Evolutionary conservation across 306 rosid species (phyloP).

Genomic region (Vigna nakashimae): DNA sequence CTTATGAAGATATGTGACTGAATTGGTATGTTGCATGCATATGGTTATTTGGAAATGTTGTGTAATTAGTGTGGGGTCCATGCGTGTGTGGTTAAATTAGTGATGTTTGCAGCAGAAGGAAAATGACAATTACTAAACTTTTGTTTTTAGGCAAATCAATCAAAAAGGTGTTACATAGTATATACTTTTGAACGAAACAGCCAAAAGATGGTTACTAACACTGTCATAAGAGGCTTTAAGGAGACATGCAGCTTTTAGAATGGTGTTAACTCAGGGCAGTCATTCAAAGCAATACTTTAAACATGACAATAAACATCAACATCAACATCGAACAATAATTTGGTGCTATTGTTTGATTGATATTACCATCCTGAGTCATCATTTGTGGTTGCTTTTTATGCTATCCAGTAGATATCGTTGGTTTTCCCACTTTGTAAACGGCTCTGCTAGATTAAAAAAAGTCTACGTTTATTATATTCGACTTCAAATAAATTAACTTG

Average conservation of each 20-base stretch:
- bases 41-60: not conserved
- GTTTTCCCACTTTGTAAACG: slow-evolving; percentile 23
- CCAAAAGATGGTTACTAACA: slow-evolving; percentile 40
- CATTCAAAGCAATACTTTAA: slow-evolving; percentile 46
- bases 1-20: too few relatives aligned
- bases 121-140: slow-evolving; percentile 17
- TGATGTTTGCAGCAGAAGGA: not conserved
- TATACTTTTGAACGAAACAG: slow-evolving; percentile 34
- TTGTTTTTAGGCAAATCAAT: slow-evolving; percentile 40
- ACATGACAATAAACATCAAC: slow-evolving; percentile 38
- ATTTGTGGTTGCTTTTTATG: slow-evolving; percentile 31
- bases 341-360: slow-evolving; percentile 27
- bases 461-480: slow-evolving; percentile 24
- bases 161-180: slow-evolving; percentile 20
- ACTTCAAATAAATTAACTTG: slow-evolving; percentile 13
- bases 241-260: slow-evolving; percentile 43
- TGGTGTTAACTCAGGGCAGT: slow-evolving; percentile 38
- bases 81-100: not conserved
- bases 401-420: slow-evolving; percentile 34
- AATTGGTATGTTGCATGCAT: not conserved
- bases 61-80: not conserved
- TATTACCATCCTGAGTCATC: slow-evolving; percentile 38
- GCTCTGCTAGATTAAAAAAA: not conserved
- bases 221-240: slow-evolving; percentile 40
- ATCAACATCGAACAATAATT: slow-evolving; percentile 29